These are phyloP conservation scores for Aspergillus sergii DNA, from an alignment of 2,329 filamentous ascomycete species.

Conservation along the genomic window DNA sequence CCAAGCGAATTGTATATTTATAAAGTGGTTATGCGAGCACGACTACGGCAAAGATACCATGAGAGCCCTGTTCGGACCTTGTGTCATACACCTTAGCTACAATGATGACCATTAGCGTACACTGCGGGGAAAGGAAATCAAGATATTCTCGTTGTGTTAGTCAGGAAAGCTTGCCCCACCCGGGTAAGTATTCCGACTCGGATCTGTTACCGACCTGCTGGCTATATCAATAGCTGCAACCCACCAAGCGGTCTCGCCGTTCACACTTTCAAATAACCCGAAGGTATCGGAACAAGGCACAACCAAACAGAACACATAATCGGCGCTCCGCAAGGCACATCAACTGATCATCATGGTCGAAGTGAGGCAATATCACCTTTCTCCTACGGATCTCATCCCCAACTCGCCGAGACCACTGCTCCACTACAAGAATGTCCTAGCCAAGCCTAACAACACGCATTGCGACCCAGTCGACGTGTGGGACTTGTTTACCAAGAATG, in stretches of 20 bases:
- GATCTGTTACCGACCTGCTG: not conserved
- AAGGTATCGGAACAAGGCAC: not conserved
- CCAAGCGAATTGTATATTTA: too few relatives aligned
- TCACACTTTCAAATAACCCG: not conserved
- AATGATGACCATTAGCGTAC: too few relatives aligned
- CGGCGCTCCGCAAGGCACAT: accelerated
- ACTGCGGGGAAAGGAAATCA: not conserved
- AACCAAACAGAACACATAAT: accelerated
- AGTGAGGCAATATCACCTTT: not conserved
- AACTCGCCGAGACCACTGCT: not conserved
- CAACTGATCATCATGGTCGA: not conserved
- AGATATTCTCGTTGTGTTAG: not conserved
- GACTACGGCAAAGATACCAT: not conserved
- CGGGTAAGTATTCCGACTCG: not conserved
- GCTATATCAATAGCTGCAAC: not conserved
- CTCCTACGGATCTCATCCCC: not conserved
- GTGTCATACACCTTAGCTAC: too few relatives aligned
- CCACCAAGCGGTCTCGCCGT: not conserved
- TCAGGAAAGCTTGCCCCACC: not conserved
- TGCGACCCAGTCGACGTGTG: not conserved
- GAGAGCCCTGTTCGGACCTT: not conserved
- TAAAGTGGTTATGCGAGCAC: too few relatives aligned
- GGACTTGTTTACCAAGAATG: not conserved
- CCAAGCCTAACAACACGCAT: not conserved
- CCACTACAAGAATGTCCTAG: not conserved